phyloP scores from a whole-genome alignment of 768 basidiomycete species.

The button mushroom (Agaricus bisporus) region DNA sequence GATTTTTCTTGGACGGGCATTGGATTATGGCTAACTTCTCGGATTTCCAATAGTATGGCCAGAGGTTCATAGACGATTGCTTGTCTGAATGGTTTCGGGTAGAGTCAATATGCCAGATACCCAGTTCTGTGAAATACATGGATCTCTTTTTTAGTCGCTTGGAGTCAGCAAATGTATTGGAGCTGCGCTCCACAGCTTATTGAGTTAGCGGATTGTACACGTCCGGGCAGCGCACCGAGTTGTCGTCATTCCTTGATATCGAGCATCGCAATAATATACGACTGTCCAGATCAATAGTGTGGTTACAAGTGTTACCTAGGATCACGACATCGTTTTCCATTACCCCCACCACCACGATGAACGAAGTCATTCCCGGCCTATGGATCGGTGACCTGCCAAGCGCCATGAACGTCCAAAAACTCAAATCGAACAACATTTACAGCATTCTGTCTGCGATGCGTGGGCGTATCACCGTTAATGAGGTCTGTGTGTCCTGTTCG shows the following conservation, averaged over 20 bases:
- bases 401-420: conserved; percentile 52
- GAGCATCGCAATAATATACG: too few relatives aligned
- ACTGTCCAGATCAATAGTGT: too few relatives aligned
- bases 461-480: conserved; percentile 57
- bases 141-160: too few relatives aligned
- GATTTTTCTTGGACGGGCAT: neutral
- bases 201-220: too few relatives aligned
- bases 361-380: conserved; percentile 71
- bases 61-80: neutral
- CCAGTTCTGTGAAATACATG: too few relatives aligned
- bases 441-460: conserved; percentile 72
- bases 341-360: conserved; percentile 31
- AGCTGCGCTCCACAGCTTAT: too few relatives aligned
- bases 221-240: too few relatives aligned
- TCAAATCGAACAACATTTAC: conserved; percentile 68
- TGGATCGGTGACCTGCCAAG: conserved; percentile 83
- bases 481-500: conserved; percentile 34
- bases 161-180: too few relatives aligned
- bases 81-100: neutral
- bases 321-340: conserved; percentile 14
- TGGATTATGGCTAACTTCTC: neutral
- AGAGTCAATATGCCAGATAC: too few relatives aligned
- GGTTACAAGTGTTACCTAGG: neutral
- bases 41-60: neutral
- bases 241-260: too few relatives aligned